These are phyloP conservation scores for Hypoxylon fuscum DNA, from an alignment of 495 filamentous ascomycete genomes.

Conservation along the genomic window DNA sequence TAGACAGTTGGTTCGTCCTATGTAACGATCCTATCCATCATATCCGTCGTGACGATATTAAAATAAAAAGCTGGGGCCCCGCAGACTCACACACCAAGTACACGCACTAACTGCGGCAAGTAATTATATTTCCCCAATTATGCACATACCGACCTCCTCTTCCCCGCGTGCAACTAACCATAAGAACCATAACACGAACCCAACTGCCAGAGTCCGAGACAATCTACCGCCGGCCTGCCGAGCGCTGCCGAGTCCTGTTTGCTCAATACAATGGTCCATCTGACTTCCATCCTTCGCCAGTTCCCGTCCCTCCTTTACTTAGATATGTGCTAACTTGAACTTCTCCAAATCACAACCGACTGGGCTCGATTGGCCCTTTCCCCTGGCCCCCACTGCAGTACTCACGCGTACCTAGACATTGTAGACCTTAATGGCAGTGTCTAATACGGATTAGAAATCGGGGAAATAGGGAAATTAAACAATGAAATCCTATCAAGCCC, in stretches of 20 bases:
- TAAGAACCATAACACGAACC: too few species aligned
- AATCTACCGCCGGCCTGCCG: constrained; percentile 14
- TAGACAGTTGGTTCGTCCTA: background rate
- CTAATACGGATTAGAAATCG: background rate
- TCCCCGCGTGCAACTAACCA: background rate
- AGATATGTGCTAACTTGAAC: too few species aligned
- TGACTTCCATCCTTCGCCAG: too few species aligned
- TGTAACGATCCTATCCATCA: constrained; percentile 24
- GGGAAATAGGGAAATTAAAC: background rate
- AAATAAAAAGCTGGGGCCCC: constrained; percentile 15
- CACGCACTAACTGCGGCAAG: constrained; percentile 1
- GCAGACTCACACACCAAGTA: constrained; percentile 3
- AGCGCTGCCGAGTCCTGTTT: constrained; percentile 10
- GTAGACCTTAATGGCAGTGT: background rate
- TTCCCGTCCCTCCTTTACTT: too few species aligned
- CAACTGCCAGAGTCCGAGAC: background rate
- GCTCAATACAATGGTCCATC: too few species aligned
- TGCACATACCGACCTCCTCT: background rate
- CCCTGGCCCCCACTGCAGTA: constrained; percentile 1
- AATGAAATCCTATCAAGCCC: background rate
- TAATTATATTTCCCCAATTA: constrained; percentile 18
- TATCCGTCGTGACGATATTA: background rate
- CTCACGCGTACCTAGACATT: background rate
- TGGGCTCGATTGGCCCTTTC: background rate
- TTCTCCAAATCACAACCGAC: background rate